A percentile compares a stretch with the other conserved stretches of the same genome.
Conservation (phyloP, 2,329 filamentous ascomycete species). For the Colletotrichum sp. region DNA sequence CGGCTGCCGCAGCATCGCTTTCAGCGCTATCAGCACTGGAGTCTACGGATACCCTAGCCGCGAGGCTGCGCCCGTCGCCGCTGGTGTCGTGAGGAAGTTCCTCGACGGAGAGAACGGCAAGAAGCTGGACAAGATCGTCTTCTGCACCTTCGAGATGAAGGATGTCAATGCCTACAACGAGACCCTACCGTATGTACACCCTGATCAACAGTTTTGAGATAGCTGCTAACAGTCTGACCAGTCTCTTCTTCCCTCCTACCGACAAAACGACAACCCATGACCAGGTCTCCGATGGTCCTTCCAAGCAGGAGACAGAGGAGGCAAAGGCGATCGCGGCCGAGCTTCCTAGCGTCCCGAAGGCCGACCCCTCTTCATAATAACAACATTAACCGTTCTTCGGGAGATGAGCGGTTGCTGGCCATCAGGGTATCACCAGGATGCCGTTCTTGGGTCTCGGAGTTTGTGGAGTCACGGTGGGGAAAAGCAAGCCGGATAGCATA, state of each 20-base stretch:
- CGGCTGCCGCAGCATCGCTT: conserved; percentile 75
- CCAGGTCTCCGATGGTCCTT: conserved; percentile 23
- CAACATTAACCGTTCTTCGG: neutral
- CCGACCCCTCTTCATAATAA: conserved; percentile 28
- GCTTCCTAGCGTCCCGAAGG: conserved; percentile 40
- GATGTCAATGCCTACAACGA: conserved; percentile 77
- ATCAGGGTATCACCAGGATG: neutral
- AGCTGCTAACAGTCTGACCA: neutral
- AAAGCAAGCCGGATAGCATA: neutral
- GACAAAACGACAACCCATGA: conserved; percentile 13
- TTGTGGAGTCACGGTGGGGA: neutral
- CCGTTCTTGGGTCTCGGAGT: neutral
- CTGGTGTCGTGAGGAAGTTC: conserved; percentile 61
- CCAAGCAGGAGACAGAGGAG: conserved; percentile 26
- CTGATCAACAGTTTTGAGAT: neutral
- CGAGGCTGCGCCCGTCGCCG: conserved; percentile 76
- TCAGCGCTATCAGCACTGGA: conserved; percentile 86
- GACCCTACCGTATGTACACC: conserved; percentile 71
- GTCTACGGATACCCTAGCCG: conserved; percentile 84
- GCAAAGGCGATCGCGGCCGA: conserved; percentile 30
- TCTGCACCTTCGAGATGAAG: conserved; percentile 83
- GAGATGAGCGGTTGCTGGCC: neutral
- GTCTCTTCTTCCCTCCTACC: conserved; percentile 21
- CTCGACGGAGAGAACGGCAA: conserved; percentile 50
- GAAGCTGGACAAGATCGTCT: conserved; percentile 76